Evolutionary conservation across 208 protist genomes (phyloP).

Genomic region (Leishmania tarentolae): DNA sequence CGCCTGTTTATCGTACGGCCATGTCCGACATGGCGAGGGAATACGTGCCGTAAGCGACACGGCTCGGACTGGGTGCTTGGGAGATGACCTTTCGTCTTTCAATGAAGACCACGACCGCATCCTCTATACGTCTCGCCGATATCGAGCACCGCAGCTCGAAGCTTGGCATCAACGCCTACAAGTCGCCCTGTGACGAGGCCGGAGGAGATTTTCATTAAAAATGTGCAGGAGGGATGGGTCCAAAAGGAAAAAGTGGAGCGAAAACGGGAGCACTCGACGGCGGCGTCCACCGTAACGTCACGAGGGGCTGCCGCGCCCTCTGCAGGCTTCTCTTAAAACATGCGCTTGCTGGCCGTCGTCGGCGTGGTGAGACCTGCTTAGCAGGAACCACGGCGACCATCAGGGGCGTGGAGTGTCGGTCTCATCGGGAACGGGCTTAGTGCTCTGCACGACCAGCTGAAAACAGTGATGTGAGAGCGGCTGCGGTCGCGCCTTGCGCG

Average conservation of each 20-base stretch:
- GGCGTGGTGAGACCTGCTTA: not conserved
- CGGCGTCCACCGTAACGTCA: not conserved
- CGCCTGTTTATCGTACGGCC: slow-evolving; percentile 24
- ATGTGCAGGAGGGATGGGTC: slow-evolving; percentile 45
- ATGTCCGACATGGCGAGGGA: slow-evolving; percentile 20
- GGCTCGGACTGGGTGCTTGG: slow-evolving; percentile 35
- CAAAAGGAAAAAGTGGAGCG: slow-evolving; percentile 23
- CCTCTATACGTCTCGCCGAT: slow-evolving; percentile 43
- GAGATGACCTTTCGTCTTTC: slow-evolving; percentile 49
- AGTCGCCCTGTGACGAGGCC: slow-evolving; percentile 68
- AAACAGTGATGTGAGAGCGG: slow-evolving; percentile 63
- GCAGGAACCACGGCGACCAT: slow-evolving; percentile 7
- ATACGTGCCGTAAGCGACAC: slow-evolving; percentile 36
- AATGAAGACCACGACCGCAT: slow-evolving; percentile 41
- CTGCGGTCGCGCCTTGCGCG: slow-evolving; percentile 53
- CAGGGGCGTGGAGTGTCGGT: slow-evolving; percentile 45
- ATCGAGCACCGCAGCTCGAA: slow-evolving; percentile 40
- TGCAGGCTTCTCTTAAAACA: not conserved
- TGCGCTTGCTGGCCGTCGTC: slow-evolving; percentile 10
- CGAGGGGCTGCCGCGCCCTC: not conserved
- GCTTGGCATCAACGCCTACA: slow-evolving; percentile 50
- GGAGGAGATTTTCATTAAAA: slow-evolving; percentile 77
- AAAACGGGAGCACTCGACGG: not conserved
- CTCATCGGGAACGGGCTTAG: slow-evolving; percentile 14
- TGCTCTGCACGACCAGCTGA: slow-evolving; percentile 55